Conservation (phyloP, 106 monocot species). For the Gastrodia elata region DNA sequence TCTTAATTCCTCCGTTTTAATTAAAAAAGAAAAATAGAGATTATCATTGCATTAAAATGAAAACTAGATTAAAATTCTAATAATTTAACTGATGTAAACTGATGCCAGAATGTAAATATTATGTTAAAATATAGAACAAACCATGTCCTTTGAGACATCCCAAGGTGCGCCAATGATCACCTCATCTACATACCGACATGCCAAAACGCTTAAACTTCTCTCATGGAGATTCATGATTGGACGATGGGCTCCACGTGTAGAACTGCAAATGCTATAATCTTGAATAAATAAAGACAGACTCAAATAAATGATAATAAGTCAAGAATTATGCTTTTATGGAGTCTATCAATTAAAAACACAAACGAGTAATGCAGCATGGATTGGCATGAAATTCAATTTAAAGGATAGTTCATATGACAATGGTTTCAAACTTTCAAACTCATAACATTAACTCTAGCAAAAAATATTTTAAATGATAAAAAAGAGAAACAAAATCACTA, state of each 20-base stretch:
- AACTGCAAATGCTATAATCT: constrained; percentile 29
- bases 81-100: not conserved
- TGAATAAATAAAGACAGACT: not conserved
- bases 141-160: constrained; percentile 92
- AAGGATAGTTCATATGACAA: too few relatives aligned
- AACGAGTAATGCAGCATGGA: too few relatives aligned
- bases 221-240: constrained; percentile 99
- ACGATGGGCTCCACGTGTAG: constrained; percentile 71
- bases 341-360: not conserved
- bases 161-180: constrained; percentile 98
- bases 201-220: constrained; percentile 96
- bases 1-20: too few relatives aligned
- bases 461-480: too few relatives aligned
- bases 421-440: too few relatives aligned
- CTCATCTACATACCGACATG: constrained; percentile 96
- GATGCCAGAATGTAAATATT: not conserved
- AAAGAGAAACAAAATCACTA: not conserved
- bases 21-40: not conserved
- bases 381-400: too few relatives aligned
- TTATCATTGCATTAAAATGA: constrained; percentile 1
- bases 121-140: constrained; percentile 15
- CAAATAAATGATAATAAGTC: not conserved
- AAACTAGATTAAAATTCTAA: not conserved
- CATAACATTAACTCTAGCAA: too few relatives aligned
- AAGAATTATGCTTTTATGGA: too few relatives aligned